phyloP scores from a whole-genome alignment of 2,329 filamentous ascomycete species.

The Ilyonectria mors-panacis region DNA sequence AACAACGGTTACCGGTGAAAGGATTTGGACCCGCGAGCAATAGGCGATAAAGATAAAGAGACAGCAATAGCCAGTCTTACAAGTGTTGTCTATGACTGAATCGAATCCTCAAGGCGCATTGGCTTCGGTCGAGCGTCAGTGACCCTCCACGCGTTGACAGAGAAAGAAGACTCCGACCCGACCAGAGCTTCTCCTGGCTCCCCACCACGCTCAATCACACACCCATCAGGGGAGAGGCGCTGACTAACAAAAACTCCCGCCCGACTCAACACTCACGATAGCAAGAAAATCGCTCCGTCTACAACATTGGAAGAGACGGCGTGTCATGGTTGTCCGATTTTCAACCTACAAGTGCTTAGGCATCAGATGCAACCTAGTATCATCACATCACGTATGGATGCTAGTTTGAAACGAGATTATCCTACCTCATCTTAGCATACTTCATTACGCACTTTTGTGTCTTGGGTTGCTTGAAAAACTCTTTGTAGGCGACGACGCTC shows the following conservation, averaged over 20 bases:
- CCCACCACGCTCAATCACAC: constrained; percentile 10
- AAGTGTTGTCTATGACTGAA: not conserved
- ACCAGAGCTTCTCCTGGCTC: constrained; percentile 4
- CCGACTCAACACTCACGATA: constrained; percentile 20
- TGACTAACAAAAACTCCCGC: constrained; percentile 16
- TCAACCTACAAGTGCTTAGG: not conserved
- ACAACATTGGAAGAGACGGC: not conserved
- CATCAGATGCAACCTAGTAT: not conserved
- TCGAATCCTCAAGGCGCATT: constrained; percentile 2
- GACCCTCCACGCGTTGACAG: constrained; percentile 7
- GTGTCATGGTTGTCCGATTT: not conserved
- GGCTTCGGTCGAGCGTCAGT: constrained; percentile 9
- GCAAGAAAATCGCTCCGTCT: not conserved
- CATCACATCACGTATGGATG: not conserved
- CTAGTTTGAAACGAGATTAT: too few species aligned
- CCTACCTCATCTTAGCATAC: not conserved
- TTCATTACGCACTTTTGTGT: not conserved
- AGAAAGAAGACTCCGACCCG: constrained; percentile 24
- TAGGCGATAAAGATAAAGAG: constrained; percentile 6
- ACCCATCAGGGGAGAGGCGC: not conserved
- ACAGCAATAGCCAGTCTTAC: not conserved
- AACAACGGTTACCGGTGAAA: constrained; percentile 27
- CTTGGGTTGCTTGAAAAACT: not conserved
- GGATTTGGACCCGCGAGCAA: constrained; percentile 7
- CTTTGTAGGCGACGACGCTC: constrained; percentile 19